phyloP scores from a whole-genome alignment of 495 filamentous ascomycete species.

The Aspergillus incahuasiensis region DNA sequence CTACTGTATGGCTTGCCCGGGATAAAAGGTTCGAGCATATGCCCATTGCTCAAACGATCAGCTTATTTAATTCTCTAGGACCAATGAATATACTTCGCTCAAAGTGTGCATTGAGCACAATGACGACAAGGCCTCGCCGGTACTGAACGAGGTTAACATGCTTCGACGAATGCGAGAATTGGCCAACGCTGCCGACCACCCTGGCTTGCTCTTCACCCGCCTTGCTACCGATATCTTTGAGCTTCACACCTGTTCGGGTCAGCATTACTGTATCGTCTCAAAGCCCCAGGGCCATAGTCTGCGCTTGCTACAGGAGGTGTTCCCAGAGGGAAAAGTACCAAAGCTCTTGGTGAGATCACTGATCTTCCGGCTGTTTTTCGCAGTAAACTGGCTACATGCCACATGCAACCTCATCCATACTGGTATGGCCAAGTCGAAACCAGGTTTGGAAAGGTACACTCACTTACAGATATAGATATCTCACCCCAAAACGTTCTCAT shows the following conservation, averaged over 20 bases:
- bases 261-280: slow-evolving; percentile 14
- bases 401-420: slow-evolving; percentile 13
- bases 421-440: not conserved
- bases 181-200: slow-evolving; percentile 1
- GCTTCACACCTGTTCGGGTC: not conserved
- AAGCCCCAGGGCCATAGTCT: slow-evolving; percentile 15
- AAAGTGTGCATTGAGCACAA: slow-evolving; percentile 9
- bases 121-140: slow-evolving; percentile 1
- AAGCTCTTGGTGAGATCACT: slow-evolving; percentile 14
- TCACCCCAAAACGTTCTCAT: slow-evolving; percentile 15
- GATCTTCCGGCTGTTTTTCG: slow-evolving; percentile 12
- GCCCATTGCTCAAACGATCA: not conserved
- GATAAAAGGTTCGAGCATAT: slow-evolving; percentile 22
- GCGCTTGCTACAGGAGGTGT: slow-evolving; percentile 9
- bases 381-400: slow-evolving; percentile 16
- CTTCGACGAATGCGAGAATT: slow-evolving; percentile 9
- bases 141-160: slow-evolving; percentile 16
- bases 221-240: slow-evolving; percentile 15
- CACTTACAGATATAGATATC: slow-evolving; percentile 6
- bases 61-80: not conserved
- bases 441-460: not conserved
- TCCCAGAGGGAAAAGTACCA: slow-evolving; percentile 7
- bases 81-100: slow-evolving; percentile 9
- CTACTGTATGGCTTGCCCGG: slow-evolving; percentile 47
- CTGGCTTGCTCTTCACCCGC: slow-evolving; percentile 8